A percentile compares a stretch with the other conserved stretches of the same genome.
phyloP scores from a whole-genome alignment of 2,329 filamentous ascomycete species.

The Huntiella moniliformis region DNA sequence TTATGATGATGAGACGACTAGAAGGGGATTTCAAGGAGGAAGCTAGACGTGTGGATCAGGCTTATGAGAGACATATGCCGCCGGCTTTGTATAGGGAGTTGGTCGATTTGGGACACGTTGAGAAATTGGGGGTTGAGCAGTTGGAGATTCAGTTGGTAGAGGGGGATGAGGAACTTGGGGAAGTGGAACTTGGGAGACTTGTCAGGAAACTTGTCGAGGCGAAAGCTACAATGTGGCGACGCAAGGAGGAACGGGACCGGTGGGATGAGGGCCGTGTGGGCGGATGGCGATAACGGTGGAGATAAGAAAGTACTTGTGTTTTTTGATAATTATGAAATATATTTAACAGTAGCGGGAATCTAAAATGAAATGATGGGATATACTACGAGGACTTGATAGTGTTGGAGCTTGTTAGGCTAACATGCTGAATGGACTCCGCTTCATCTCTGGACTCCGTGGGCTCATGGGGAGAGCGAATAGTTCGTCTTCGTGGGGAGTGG shows the following conservation, averaged over 20 bases:
- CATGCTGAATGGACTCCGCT: slow-evolving; percentile 59
- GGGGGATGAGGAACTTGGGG: slow-evolving; percentile 20
- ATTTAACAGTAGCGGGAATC: neutral
- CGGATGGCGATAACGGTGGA: slow-evolving; percentile 57
- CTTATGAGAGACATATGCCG: slow-evolving; percentile 67
- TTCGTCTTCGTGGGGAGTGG: slow-evolving; percentile 43
- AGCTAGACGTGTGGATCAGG: slow-evolving; percentile 73
- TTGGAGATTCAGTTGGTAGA: slow-evolving; percentile 90
- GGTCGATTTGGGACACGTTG: slow-evolving; percentile 58
- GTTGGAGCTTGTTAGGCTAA: slow-evolving; percentile 16
- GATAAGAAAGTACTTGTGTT: neutral
- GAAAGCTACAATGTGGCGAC: slow-evolving; percentile 56
- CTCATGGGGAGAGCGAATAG: slow-evolving; percentile 77
- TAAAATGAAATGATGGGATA: neutral
- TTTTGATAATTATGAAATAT: slow-evolving; percentile 2
- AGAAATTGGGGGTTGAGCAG: slow-evolving; percentile 60
- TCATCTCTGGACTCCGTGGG: slow-evolving; percentile 70
- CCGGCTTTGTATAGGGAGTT: slow-evolving; percentile 72
- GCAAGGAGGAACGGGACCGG: slow-evolving; percentile 71
- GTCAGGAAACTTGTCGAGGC: slow-evolving; percentile 64
- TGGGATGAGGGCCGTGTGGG: slow-evolving; percentile 95
- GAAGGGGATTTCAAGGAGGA: slow-evolving; percentile 87
- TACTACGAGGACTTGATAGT: neutral
- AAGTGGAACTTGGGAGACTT: slow-evolving; percentile 57
- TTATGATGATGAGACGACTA: slow-evolving; percentile 66